Percentiles rank a stretch among this genome's conserved stretches.
Conservation (phyloP, 495 filamentous ascomycete species). For the Sporormia fimetaria region DNA sequence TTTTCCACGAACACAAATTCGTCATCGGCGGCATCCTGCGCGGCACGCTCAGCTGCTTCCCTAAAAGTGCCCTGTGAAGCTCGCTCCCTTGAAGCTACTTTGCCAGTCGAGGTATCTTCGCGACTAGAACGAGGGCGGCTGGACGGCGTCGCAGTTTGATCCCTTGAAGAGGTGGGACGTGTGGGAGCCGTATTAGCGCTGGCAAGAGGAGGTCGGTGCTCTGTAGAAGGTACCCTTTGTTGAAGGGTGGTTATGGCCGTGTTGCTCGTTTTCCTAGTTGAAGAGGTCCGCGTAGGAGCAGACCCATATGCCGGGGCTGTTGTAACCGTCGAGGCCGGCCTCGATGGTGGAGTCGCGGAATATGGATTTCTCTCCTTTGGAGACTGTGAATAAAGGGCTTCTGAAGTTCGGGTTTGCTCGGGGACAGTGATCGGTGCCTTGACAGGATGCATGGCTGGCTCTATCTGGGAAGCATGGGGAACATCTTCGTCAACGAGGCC, state of each 20-base stretch:
- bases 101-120: constrained; percentile 38
- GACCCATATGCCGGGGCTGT: constrained; percentile 18
- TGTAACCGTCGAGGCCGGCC: constrained; percentile 17
- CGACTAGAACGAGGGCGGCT: constrained; percentile 43
- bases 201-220: constrained; percentile 32
- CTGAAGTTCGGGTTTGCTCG: too few relatives aligned
- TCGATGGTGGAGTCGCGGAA: constrained; percentile 21
- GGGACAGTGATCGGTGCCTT: too few relatives aligned
- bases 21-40: constrained; percentile 76
- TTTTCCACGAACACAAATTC: constrained; percentile 97
- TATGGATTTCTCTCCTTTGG: constrained; percentile 17
- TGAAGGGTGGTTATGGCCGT: constrained; percentile 11
- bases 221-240: constrained; percentile 11
- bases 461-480: constrained; percentile 34
- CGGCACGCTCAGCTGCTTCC: constrained; percentile 62
- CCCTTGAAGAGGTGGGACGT: constrained; percentile 40
- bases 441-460: constrained; percentile 20
- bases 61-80: constrained; percentile 29
- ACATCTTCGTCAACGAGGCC: constrained; percentile 68
- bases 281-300: constrained; percentile 16
- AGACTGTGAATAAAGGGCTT: constrained; percentile 19
- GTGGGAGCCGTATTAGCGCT: constrained; percentile 51
- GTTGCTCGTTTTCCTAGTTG: constrained; percentile 18
- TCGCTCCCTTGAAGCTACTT: constrained; percentile 35
- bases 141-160: constrained; percentile 23